These are phyloP conservation scores for Sporothrix schenckii DNA, from an alignment of 2,329 filamentous ascomycete genomes.

Conservation along the genomic window DNA sequence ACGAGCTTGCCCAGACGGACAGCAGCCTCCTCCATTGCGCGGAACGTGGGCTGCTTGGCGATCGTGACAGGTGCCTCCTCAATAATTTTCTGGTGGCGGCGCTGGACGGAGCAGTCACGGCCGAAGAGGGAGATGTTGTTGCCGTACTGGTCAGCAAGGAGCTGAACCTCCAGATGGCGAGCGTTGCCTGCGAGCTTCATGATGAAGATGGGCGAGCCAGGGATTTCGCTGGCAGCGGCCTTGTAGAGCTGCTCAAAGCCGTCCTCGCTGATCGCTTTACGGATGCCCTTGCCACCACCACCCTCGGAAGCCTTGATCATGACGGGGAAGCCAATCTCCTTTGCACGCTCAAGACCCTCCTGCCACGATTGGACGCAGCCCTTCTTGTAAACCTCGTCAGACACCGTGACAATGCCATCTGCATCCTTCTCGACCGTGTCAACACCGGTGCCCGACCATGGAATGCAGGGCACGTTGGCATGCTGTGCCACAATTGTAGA, in stretches of 20 bases:
- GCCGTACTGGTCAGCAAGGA: slow-evolving; percentile 97
- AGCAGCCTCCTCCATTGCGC: slow-evolving; percentile 93
- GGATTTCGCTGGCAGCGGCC: slow-evolving; percentile 94
- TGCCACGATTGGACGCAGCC: slow-evolving; percentile 89
- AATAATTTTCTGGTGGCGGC: slow-evolving; percentile 99
- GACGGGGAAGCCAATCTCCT: slow-evolving; percentile 93
- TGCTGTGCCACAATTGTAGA: slow-evolving; percentile 99
- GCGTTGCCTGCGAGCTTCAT: slow-evolving; percentile 99
- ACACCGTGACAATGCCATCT: slow-evolving; percentile 87
- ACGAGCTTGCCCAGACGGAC: slow-evolving; percentile 92
- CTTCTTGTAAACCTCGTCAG: slow-evolving; percentile 80
- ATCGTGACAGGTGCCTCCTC: slow-evolving; percentile 98
- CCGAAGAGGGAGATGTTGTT: slow-evolving; percentile 99
- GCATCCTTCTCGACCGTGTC: slow-evolving; percentile 76
- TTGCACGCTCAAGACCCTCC: slow-evolving; percentile 84
- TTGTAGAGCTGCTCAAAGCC: slow-evolving; percentile 88
- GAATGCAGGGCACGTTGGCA: slow-evolving; percentile 93
- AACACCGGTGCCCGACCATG: slow-evolving; percentile 97
- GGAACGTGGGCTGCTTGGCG: slow-evolving; percentile 85
- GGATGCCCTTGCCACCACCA: slow-evolving; percentile 98
- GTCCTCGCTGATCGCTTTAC: slow-evolving; percentile 85
- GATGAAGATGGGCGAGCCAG: slow-evolving; percentile 98
- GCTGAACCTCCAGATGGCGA: slow-evolving; percentile 93
- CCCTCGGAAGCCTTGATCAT: slow-evolving; percentile 99
- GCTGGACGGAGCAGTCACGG: slow-evolving; percentile 97